These are phyloP conservation scores for Monosporascus cannonballus DNA, from an alignment of 2,329 filamentous ascomycete species.

Conservation along the genomic window DNA sequence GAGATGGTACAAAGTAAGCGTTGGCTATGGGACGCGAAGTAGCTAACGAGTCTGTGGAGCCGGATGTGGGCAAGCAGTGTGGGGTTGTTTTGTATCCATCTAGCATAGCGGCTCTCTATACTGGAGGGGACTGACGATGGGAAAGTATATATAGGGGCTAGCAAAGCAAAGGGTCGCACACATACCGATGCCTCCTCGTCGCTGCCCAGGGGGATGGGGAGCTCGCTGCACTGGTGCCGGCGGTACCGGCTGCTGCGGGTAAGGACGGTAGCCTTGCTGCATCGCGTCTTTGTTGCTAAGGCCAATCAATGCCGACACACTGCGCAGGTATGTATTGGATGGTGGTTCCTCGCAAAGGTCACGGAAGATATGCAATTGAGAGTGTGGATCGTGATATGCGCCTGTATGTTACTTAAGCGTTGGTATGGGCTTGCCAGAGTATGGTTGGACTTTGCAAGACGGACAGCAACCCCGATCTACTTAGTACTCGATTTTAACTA, in stretches of 20 bases:
- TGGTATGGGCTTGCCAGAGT: too few relatives aligned
- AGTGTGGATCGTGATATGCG: too few relatives aligned
- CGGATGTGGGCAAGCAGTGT: slow-evolving; percentile 5
- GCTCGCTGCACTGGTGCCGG: slow-evolving; percentile 31
- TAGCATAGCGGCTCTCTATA: too few relatives aligned
- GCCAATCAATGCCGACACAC: background rate
- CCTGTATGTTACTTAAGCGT: too few relatives aligned
- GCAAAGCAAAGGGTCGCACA: slow-evolving; percentile 6
- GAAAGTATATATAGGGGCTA: background rate
- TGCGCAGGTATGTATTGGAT: too few relatives aligned
- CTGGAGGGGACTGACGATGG: background rate
- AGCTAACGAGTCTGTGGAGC: slow-evolving; percentile 13
- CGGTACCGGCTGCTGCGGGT: slow-evolving; percentile 41
- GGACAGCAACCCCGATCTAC: too few relatives aligned
- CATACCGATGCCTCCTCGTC: slow-evolving; percentile 49
- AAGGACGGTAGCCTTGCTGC: slow-evolving; percentile 48
- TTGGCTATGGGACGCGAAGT: background rate
- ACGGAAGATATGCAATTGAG: too few relatives aligned
- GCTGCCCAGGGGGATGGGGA: slow-evolving; percentile 41
- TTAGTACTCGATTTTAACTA: too few relatives aligned
- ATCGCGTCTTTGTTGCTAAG: slow-evolving; percentile 28
- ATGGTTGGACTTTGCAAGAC: too few relatives aligned
- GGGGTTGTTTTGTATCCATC: slow-evolving; percentile 6
- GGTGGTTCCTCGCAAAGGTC: too few relatives aligned
- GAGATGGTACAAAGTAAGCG: background rate